These are phyloP conservation scores for Trametes cingulata DNA, from an alignment of 768 basidiomycete species.

Conservation along the genomic window DNA sequence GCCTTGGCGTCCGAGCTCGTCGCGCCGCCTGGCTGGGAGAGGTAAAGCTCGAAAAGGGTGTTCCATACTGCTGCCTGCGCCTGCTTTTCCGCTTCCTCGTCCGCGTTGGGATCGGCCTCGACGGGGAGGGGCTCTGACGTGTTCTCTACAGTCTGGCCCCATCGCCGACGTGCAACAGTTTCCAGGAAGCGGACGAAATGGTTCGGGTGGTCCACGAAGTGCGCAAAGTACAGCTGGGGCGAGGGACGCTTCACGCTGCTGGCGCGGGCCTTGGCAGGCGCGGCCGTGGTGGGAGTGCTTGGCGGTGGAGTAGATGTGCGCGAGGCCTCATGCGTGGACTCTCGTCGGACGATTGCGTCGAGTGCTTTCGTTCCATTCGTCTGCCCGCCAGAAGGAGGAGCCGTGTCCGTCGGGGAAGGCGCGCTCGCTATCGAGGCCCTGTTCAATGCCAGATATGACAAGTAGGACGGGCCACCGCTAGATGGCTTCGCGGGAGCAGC, in stretches of 20 bases:
- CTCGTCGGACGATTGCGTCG: conserved; percentile 29
- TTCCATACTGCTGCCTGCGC: conserved; percentile 94
- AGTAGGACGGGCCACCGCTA: conserved; percentile 57
- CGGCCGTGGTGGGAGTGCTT: conserved; percentile 20
- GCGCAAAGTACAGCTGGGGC: conserved; percentile 86
- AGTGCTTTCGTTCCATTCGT: background rate
- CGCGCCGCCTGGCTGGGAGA: conserved; percentile 50
- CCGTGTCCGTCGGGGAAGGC: conserved; percentile 1
- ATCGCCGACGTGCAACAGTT: conserved; percentile 75
- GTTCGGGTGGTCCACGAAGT: conserved; percentile 86
- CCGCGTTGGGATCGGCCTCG: conserved; percentile 29
- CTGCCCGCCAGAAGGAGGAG: background rate
- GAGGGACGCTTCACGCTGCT: conserved; percentile 60
- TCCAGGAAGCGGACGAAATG: conserved; percentile 89
- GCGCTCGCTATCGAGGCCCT: conserved; percentile 43
- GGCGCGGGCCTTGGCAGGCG: conserved; percentile 26
- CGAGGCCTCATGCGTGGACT: conserved; percentile 36
- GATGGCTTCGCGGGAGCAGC: conserved; percentile 32
- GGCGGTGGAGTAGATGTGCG: conserved; percentile 32
- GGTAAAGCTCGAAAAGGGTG: conserved; percentile 90
- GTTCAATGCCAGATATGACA: conserved; percentile 79
- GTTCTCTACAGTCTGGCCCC: conserved; percentile 70
- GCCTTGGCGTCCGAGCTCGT: conserved; percentile 60
- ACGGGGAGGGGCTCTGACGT: conserved; percentile 16
- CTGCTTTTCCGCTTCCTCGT: conserved; percentile 52